phyloP scores from a whole-genome alignment of 2,329 filamentous ascomycete species.

The Alternaria incomplexa region DNA sequence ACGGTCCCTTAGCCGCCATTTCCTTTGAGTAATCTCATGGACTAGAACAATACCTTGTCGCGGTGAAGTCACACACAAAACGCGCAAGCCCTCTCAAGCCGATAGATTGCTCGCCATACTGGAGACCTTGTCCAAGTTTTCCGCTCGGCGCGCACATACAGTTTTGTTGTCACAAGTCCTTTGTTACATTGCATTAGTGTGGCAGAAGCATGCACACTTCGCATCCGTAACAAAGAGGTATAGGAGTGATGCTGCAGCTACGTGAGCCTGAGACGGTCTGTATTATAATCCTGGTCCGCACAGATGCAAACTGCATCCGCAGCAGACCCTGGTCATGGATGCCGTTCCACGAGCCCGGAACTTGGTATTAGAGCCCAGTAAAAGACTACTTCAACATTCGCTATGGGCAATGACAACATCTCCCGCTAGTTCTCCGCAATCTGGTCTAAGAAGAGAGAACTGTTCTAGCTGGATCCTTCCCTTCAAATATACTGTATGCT shows the following conservation, averaged over 20 bases:
- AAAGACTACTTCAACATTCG: not conserved
- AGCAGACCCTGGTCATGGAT: not conserved
- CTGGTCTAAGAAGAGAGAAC: not conserved
- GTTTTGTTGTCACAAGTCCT: not conserved
- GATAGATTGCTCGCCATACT: not conserved
- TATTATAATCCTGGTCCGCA: not conserved
- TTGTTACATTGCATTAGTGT: not conserved
- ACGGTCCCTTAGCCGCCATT: not conserved
- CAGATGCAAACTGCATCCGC: not conserved
- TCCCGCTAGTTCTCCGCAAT: not conserved
- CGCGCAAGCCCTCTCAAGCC: not conserved
- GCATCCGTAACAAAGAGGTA: not conserved
- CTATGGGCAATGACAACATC: not conserved
- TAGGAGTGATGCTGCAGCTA: not conserved
- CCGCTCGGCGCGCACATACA: not conserved
- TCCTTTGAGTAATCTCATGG: not conserved
- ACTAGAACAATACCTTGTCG: not conserved
- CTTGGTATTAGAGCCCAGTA: not conserved
- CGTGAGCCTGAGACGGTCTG: not conserved
- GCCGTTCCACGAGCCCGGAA: not conserved
- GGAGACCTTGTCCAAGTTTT: not conserved
- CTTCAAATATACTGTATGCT: too few relatives aligned
- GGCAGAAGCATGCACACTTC: not conserved
- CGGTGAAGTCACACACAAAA: not conserved
- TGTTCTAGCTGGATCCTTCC: too few relatives aligned